Evolutionary conservation across 345 rosid genomes (phyloP).

Genomic region (Passiflora organensis): DNA sequence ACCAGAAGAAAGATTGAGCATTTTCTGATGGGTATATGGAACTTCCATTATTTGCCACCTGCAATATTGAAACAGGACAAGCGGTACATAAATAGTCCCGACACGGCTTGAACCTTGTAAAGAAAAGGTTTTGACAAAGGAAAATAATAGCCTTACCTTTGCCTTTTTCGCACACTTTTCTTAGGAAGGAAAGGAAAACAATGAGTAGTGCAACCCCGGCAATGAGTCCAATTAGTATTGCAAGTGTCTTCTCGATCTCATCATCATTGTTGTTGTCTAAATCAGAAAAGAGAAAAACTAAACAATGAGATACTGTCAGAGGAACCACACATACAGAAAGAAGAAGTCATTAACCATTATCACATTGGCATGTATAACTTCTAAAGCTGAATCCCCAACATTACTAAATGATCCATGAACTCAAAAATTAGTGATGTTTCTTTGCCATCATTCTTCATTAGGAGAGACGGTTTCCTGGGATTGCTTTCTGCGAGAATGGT

Average conservation of each 20-base stretch:
- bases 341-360: no score
- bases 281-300: background rate
- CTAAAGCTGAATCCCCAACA: no score
- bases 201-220: slow-evolving; percentile 80
- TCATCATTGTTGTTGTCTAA: slow-evolving; percentile 36
- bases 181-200: slow-evolving; percentile 57
- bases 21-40: slow-evolving; percentile 1
- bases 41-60: slow-evolving; percentile 35
- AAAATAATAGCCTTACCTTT: slow-evolving; percentile 38
- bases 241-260: slow-evolving; percentile 86
- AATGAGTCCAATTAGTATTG: slow-evolving; percentile 77
- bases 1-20: slow-evolving; percentile 12
- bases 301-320: no score
- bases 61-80: slow-evolving; percentile 11
- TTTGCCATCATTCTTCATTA: no score
- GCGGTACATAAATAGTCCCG: background rate
- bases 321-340: no score
- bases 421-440: no score
- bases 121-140: slow-evolving; percentile 1
- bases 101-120: background rate
- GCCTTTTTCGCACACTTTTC: slow-evolving; percentile 51
- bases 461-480: no score
- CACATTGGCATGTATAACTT: no score
- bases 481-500: no score
- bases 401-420: no score